Conservation (phyloP, 129 eudicot species). For the Cynara cardunculus region DNA sequence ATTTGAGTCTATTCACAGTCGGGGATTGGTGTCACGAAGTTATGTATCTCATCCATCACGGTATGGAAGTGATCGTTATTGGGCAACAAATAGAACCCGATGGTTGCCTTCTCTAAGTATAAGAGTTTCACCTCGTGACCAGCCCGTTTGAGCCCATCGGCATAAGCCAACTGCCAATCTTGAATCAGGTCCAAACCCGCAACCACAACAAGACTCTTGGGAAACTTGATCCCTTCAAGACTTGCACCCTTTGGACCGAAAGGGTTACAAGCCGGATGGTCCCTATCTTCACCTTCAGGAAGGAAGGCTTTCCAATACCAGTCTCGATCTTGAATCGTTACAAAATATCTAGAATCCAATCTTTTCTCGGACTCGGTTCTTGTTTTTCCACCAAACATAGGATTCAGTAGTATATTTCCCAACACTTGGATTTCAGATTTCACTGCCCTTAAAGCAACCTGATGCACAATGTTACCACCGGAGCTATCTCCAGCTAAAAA, state of each 20-base stretch:
- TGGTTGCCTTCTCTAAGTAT: slow-evolving; percentile 51
- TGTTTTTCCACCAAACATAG: slow-evolving; percentile 62
- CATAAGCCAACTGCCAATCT: slow-evolving; percentile 64
- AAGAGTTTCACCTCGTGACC: slow-evolving; percentile 54
- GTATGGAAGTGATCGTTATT: slow-evolving; percentile 52
- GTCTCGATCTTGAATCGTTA: slow-evolving; percentile 51
- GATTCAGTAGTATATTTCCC: slow-evolving; percentile 57
- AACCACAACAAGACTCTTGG: slow-evolving; percentile 60
- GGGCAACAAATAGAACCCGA: slow-evolving; percentile 68
- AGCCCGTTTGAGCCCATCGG: slow-evolving; percentile 43
- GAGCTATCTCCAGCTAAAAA: slow-evolving; percentile 71
- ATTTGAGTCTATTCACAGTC: slow-evolving; percentile 23
- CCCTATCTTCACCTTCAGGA: slow-evolving; percentile 65
- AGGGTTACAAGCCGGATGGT: slow-evolving; percentile 70
- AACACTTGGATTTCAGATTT: slow-evolving; percentile 38
- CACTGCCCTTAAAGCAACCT: slow-evolving; percentile 45
- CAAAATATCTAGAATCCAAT: slow-evolving; percentile 51
- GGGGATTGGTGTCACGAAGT: slow-evolving; percentile 39
- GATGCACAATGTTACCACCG: slow-evolving; percentile 63
- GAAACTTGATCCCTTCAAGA: slow-evolving; percentile 45
- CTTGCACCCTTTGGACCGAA: slow-evolving; percentile 53
- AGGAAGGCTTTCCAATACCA: slow-evolving; percentile 74
- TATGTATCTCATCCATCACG: slow-evolving; percentile 56
- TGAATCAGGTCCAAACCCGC: slow-evolving; percentile 62
- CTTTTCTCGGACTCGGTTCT: slow-evolving; percentile 58